phyloP scores from a whole-genome alignment of 768 basidiomycete genomes.

The Mrakia frigida region DNA sequence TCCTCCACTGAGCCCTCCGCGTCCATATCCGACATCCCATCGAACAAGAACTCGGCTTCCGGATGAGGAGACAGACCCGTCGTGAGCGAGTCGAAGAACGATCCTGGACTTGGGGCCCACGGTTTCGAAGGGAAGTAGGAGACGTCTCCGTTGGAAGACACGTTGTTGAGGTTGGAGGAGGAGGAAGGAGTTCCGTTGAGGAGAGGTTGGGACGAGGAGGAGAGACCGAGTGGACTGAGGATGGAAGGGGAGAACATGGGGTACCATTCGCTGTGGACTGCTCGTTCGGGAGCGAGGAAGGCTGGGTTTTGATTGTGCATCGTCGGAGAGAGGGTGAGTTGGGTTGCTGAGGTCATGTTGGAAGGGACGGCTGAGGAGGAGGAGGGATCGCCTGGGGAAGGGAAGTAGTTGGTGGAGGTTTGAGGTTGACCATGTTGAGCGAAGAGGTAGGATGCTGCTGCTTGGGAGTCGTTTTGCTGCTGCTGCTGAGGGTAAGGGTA shows the following conservation, averaged over 20 bases:
- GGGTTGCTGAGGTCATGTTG: neutral
- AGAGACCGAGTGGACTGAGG: neutral
- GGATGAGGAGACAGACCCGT: neutral
- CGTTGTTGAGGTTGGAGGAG: neutral
- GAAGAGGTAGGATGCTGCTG: no score
- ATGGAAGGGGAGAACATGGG: conserved; percentile 15
- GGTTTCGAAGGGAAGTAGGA: neutral
- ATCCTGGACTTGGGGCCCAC: neutral
- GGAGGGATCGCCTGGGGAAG: neutral
- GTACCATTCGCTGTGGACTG: neutral
- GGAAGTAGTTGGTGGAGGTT: neutral
- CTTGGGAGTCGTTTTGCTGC: neutral
- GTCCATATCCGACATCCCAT: neutral
- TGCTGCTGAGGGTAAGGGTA: neutral
- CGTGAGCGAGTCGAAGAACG: conserved; percentile 4
- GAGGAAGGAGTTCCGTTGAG: neutral
- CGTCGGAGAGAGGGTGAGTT: neutral
- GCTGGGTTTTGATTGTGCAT: conserved; percentile 1
- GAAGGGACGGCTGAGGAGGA: neutral
- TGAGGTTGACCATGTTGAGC: no score
- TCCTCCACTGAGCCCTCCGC: neutral
- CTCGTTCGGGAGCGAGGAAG: conserved; percentile 12
- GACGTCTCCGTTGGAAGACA: neutral
- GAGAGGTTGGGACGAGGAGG: neutral
- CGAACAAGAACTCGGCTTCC: conserved; percentile 2